phyloP scores from a whole-genome alignment of 768 basidiomycete species.

The Serendipita vermifera region DNA sequence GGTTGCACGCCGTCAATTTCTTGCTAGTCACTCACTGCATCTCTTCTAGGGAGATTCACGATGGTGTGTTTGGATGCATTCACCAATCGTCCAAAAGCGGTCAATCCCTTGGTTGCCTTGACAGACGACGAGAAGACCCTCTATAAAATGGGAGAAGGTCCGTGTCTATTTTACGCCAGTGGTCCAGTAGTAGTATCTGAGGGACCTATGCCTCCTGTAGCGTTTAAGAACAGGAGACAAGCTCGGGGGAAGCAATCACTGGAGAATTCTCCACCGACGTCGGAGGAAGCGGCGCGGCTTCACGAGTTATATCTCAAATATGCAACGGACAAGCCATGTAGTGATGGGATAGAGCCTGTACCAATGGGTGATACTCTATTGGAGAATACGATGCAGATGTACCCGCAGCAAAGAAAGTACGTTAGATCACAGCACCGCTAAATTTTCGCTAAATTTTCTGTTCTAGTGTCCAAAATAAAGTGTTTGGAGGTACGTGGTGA shows the following conservation, averaged over 20 bases:
- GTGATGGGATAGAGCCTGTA: constrained; percentile 36
- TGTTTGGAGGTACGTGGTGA: constrained; percentile 60
- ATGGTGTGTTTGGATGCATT: constrained; percentile 72
- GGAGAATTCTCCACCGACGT: constrained; percentile 59
- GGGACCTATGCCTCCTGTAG: too few relatives aligned
- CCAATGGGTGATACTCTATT: constrained; percentile 65
- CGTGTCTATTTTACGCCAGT: constrained; percentile 16
- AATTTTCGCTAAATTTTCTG: background rate
- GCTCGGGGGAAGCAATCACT: constrained; percentile 45
- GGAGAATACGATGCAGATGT: constrained; percentile 64
- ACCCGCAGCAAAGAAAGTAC: constrained; percentile 77
- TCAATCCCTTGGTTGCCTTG: constrained; percentile 48
- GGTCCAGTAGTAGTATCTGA: too few relatives aligned
- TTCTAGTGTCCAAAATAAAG: constrained; percentile 60
- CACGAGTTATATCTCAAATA: constrained; percentile 57
- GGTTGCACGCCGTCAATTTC: constrained; percentile 14
- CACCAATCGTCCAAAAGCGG: constrained; percentile 48
- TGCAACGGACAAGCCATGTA: constrained; percentile 30
- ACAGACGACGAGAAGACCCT: constrained; percentile 52
- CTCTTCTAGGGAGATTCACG: constrained; percentile 60
- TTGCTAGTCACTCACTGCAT: background rate
- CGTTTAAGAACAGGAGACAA: constrained; percentile 46
- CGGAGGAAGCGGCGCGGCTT: constrained; percentile 50
- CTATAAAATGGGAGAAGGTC: constrained; percentile 55
- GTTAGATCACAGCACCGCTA: background rate